Evolutionary conservation across 805 yeast genomes (phyloP).

Genomic region (Nakazawaea sp.): DNA sequence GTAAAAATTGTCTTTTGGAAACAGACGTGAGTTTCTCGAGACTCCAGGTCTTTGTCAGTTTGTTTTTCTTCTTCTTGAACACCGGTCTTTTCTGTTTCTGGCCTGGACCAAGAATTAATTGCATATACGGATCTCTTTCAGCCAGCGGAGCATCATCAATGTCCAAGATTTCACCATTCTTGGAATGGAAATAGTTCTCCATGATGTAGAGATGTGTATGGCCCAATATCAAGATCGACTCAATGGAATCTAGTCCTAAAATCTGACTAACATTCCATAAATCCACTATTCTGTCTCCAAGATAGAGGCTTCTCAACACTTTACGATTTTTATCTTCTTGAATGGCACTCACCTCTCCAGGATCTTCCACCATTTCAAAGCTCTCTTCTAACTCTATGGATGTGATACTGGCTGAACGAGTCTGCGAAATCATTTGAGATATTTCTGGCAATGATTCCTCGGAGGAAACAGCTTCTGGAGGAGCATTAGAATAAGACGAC

Average conservation of each 20-base stretch:
- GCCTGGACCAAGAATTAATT: conserved; percentile 46
- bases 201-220: conserved; percentile 57
- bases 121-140: conserved; percentile 63
- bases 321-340: conserved; percentile 70
- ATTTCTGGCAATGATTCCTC: neutral
- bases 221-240: conserved; percentile 71
- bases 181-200: conserved; percentile 58
- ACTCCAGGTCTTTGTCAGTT: conserved; percentile 56
- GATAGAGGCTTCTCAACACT: conserved; percentile 59
- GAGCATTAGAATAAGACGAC: neutral
- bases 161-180: conserved; percentile 52
- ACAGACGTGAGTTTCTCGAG: conserved; percentile 52
- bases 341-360: conserved; percentile 24
- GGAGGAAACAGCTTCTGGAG: neutral
- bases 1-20: conserved; percentile 66
- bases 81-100: conserved; percentile 17
- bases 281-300: conserved; percentile 65
- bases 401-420: conserved; percentile 3
- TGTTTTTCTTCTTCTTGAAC: conserved; percentile 18
- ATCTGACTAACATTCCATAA: conserved; percentile 73
- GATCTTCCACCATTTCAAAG: conserved; percentile 39
- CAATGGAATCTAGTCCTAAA: conserved; percentile 69
- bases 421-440: neutral
- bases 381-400: conserved; percentile 15
- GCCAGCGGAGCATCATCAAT: conserved; percentile 56